These are phyloP conservation scores for Hanseniaspora mollemarum DNA, from an alignment of 805 yeast genomes.

Conservation along the genomic window DNA sequence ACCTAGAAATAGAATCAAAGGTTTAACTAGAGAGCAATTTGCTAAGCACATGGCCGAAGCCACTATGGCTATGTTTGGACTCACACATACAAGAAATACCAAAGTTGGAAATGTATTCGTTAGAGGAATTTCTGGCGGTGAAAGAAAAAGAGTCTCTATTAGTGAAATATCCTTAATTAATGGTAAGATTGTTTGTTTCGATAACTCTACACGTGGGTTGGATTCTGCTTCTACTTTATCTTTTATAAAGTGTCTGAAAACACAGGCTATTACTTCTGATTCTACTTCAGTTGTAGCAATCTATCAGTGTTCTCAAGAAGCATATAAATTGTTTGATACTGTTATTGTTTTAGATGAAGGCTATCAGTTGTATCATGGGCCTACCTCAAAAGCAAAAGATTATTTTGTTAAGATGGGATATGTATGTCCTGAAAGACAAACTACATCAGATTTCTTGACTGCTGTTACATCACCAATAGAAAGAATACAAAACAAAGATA, in stretches of 20 bases:
- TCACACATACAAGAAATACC: conserved; percentile 48
- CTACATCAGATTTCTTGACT: conserved; percentile 61
- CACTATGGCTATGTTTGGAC: conserved; percentile 46
- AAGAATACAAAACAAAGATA: conserved; percentile 31
- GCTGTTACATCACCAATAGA: conserved; percentile 59
- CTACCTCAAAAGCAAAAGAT: conserved; percentile 39
- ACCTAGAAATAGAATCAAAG: conserved; percentile 50
- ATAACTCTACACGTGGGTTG: conserved; percentile 76
- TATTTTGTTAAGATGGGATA: conserved; percentile 59
- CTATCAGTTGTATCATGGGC: conserved; percentile 56
- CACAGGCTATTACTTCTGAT: conserved; percentile 43
- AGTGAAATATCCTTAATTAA: conserved; percentile 63
- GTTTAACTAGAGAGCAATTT: conserved; percentile 45
- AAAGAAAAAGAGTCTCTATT: conserved; percentile 71
- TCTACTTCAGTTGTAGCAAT: conserved; percentile 56
- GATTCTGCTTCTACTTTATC: conserved; percentile 78
- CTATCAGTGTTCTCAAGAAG: conserved; percentile 57
- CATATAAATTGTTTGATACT: conserved; percentile 52
- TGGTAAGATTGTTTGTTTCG: conserved; percentile 59
- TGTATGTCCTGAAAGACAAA: conserved; percentile 50
- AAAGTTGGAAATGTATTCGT: conserved; percentile 52
- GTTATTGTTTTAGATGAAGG: conserved; percentile 51
- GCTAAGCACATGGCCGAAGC: conserved; percentile 45
- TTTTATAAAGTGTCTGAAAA: conserved; percentile 54
- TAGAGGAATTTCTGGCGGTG: conserved; percentile 77